These are phyloP conservation scores for Macadamia tetraphylla DNA, from an alignment of 164 flowering plant species.

Conservation along the genomic window DNA sequence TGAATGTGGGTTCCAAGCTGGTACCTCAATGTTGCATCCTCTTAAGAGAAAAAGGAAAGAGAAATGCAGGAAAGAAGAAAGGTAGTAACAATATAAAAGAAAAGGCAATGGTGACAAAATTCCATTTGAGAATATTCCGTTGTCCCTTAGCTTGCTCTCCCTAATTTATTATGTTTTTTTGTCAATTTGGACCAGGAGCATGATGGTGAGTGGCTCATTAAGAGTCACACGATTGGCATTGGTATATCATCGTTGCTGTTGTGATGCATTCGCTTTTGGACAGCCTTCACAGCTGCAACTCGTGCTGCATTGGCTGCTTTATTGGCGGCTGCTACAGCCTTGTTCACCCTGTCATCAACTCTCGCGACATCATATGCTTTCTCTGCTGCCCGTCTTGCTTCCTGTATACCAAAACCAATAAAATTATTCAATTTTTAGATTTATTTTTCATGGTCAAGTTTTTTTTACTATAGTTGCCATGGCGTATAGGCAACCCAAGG, in stretches of 20 bases:
- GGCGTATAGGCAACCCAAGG: too few relatives aligned
- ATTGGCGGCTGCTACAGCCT: constrained; percentile 75
- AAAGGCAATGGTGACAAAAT: not conserved
- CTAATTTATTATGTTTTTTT: not conserved
- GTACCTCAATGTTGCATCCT: constrained; percentile 13
- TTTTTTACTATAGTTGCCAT: too few relatives aligned
- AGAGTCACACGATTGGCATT: constrained; percentile 22
- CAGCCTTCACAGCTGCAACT: constrained; percentile 93
- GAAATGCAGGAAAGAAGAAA: not conserved
- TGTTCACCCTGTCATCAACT: constrained; percentile 84
- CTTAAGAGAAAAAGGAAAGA: not conserved
- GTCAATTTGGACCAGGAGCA: not conserved
- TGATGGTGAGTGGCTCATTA: not conserved
- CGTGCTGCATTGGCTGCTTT: constrained; percentile 94
- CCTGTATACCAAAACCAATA: constrained; percentile 37
- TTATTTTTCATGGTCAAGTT: not conserved
- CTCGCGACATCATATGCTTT: constrained; percentile 59
- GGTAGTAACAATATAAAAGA: not conserved
- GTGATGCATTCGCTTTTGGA: constrained; percentile 57
- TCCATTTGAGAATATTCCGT: not conserved
- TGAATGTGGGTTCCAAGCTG: constrained; percentile 32
- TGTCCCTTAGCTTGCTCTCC: not conserved
- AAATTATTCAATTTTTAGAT: too few relatives aligned
- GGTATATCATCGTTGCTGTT: constrained; percentile 14
- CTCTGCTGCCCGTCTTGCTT: constrained; percentile 77